phyloP scores from a whole-genome alignment of 345 rosid genomes.

The Euphorbia peplus region DNA sequence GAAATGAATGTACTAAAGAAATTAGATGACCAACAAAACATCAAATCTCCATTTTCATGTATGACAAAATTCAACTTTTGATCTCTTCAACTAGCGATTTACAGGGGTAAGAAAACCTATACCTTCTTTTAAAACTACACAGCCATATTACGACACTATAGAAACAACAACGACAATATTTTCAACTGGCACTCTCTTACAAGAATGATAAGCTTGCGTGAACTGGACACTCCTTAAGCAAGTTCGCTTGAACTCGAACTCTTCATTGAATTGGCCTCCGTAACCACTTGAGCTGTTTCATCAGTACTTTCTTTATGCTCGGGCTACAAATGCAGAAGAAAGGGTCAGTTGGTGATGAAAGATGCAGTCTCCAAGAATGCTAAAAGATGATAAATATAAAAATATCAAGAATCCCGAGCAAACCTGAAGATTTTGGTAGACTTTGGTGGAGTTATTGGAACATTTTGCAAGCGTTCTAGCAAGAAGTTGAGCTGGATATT shows the following conservation, averaged over 20 bases:
- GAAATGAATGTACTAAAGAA: too few species aligned
- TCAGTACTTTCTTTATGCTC: conserved; percentile 14
- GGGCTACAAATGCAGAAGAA: conserved; percentile 19
- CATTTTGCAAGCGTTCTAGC: too few species aligned
- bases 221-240: too few species aligned
- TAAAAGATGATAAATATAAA: too few species aligned
- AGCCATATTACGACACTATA: not conserved
- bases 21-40: not conserved
- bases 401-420: not conserved
- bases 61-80: not conserved
- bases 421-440: conserved; percentile 30
- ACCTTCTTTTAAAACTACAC: not conserved
- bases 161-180: not conserved
- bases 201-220: not conserved
- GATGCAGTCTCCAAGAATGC: too few species aligned
- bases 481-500: not conserved
- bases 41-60: not conserved
- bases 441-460: too few species aligned
- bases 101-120: not conserved
- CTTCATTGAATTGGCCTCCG: conserved; percentile 23
- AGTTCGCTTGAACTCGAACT: conserved; percentile 5
- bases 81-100: not conserved
- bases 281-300: conserved; percentile 21
- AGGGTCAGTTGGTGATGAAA: not conserved
- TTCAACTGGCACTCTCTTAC: not conserved